Base-by-base conservation (phyloP, 805 yeast genomes). In the Yamadazyma phyllophila region DNA sequence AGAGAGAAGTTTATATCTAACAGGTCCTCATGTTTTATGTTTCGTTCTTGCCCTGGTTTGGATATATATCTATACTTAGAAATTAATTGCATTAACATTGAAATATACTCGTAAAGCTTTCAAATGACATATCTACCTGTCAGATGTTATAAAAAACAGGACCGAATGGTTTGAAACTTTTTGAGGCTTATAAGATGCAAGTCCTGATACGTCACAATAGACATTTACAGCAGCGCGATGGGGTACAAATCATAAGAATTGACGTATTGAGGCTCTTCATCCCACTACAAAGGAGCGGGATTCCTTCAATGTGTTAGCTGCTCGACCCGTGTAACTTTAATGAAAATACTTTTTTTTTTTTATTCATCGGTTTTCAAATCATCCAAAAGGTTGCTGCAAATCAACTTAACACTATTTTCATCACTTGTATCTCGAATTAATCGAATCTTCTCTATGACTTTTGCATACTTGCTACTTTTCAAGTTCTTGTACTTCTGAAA, bases 401-500 rank as follows among this genome's bases (percentile, higher is more conserved):
- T 48, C n/a, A 44, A 36, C 43, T 55, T 52, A 26, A 62, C 43
- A 12, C 53, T 44, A 26, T 41, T 45, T 13, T 62, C 63, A 8
- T 44, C 51, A 9, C 60, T 56, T n/a, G 57, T 52, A n/a, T 56
- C 51, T 45, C 50, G 55, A 11, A 62, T 59, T 24, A 50, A 45
- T 30, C 52, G 51, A 6, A 63, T 42, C 36, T 58, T 54, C n/a
- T 37, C 46, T 15, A 43, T 39, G n/a, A 49, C 38, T 24, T 36
- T 47, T 8, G 34, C 29, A 26, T 40, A 36, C 31, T 44, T 42
- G 15, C 36, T 40, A 20, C 33, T 17, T 20, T 46, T 46, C 38
- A 63, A 48, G 13, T 50, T 49, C 12, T 60, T 50, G 44, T 67
- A 66, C 45, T 65, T 65, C 30, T 57, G 42, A 26, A 62, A 58